Evolutionary conservation across 139 green algal genomes (phyloP).

Genomic region (Chlamydomonas applanata): DNA sequence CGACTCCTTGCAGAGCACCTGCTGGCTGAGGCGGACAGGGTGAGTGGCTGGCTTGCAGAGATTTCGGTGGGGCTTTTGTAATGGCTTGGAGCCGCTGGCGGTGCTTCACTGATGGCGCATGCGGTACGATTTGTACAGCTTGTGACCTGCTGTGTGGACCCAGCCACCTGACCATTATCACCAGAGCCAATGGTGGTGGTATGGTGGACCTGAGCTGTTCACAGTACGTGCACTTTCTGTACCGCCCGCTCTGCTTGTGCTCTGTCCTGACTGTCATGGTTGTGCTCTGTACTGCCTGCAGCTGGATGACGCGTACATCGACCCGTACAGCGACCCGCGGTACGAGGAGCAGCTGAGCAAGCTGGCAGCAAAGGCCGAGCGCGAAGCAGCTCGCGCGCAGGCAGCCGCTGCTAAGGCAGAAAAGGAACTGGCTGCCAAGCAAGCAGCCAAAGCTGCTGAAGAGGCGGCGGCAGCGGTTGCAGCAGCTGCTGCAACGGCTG

Average conservation of each 20-base stretch:
- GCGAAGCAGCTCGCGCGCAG: not conserved
- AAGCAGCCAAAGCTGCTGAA: not conserved
- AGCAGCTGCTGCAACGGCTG: too few relatives aligned
- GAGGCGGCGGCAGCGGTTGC: not conserved
- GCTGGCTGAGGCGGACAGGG: constrained; percentile 5
- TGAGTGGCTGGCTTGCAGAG: not conserved
- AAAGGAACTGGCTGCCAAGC: constrained; percentile 9
- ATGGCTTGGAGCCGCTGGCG: too few relatives aligned
- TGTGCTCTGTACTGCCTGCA: constrained; percentile 1
- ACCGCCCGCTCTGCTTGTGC: too few relatives aligned
- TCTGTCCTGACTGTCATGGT: not conserved
- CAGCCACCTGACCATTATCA: too few relatives aligned
- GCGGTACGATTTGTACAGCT: too few relatives aligned
- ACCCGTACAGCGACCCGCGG: constrained; percentile 18
- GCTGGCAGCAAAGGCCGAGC: constrained; percentile 14
- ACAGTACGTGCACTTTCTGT: too few relatives aligned
- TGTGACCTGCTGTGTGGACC: too few relatives aligned
- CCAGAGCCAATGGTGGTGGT: too few relatives aligned
- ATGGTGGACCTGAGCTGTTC: too few relatives aligned
- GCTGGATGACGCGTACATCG: constrained; percentile 17
- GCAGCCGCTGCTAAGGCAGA: not conserved
- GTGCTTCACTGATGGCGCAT: too few relatives aligned
- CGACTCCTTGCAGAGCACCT: constrained; percentile 13
- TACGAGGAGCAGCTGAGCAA: constrained; percentile 22
- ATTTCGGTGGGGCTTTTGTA: too few relatives aligned